Percentiles rank a stretch among this genome's conserved stretches.
phyloP scores from a whole-genome alignment of 192 early-diverging fungal species.

The Backusella westeae region DNA sequence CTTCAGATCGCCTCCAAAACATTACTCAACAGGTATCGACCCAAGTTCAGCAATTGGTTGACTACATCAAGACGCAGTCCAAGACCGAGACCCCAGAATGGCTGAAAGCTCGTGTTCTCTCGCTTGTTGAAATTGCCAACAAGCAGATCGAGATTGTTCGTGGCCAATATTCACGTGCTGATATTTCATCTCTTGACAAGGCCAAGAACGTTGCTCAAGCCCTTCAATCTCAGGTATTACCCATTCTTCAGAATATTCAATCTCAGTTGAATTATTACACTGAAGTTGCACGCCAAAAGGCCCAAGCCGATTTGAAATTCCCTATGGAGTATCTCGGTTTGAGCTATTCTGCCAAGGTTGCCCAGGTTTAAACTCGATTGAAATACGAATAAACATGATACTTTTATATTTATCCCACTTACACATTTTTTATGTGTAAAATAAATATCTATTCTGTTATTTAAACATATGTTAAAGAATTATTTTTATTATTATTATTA shows the following conservation, averaged over 20 bases:
- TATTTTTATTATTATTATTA: too few species aligned
- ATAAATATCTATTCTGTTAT: neutral
- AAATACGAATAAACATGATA: neutral
- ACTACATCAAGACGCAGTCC: constrained; percentile 44
- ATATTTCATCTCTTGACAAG: constrained; percentile 48
- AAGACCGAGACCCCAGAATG: constrained; percentile 43
- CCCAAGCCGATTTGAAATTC: constrained; percentile 27
- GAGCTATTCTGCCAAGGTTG: neutral
- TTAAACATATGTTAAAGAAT: neutral
- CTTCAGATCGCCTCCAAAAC: constrained; percentile 15
- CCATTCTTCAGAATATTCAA: constrained; percentile 44
- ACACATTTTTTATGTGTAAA: neutral
- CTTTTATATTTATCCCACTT: neutral
- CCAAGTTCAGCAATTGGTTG: constrained; percentile 35
- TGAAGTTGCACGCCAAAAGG: constrained; percentile 22
- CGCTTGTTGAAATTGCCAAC: constrained; percentile 42
- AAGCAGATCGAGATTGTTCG: constrained; percentile 43
- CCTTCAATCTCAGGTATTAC: constrained; percentile 47
- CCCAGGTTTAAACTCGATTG: neutral
- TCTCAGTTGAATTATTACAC: constrained; percentile 28
- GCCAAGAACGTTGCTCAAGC: constrained; percentile 50
- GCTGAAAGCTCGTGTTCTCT: constrained; percentile 42
- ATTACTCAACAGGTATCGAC: constrained; percentile 26
- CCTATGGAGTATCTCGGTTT: constrained; percentile 26
- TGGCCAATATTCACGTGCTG: constrained; percentile 38